Base-by-base conservation (phyloP, 73 alveolate genomes). In the Paramecium primaurelia region DNA sequence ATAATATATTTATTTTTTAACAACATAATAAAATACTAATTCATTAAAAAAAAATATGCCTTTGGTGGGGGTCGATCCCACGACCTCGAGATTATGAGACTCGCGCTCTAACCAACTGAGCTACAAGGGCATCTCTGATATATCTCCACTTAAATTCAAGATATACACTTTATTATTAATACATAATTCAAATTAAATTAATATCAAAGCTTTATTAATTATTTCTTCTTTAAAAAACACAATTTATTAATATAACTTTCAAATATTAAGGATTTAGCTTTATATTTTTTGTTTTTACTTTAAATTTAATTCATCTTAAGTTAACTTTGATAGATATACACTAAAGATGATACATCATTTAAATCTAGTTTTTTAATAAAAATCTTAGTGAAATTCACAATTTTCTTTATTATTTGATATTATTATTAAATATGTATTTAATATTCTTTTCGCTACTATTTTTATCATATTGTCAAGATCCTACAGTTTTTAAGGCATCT, bases 31-130 rank as follows among this genome's bases (percentile, higher is more conserved):
- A 40, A 40, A 40, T 14, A 3, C 49, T 0, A 2, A 30, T 20
- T 10, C 8, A 38, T 3, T 20, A 80, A 80, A 80, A 80, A 47
- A 45, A 64, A 45, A 89, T 44, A 89, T 71, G 92, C 94, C 91
- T 89, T 59, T 83, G 92, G 94, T 71, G 94, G 85, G 92, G 90
- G 54, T 89, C 91, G 94, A 89, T 71, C 94, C 85, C 92, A 71
- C 94, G 94, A 85, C 94, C 94, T 71, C 94, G 92, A 89, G 94
- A 89, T 89, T 89, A 89, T 89, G 94, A 89, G 94, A 89, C 92
- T 89, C 94, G 92, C 94, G 94, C 92, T 89, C 94, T 89, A 71
- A 89, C 94, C 92, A 89, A 42, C 94, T 89, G 94, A 89, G 93
- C 93, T 88, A 88, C 93, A 88, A 77, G 90, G 90, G 93, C 93